Evolutionary conservation across 148 eudicot species (phyloP), one percentile per base, ranked within the genome.

Genomic region (Diospyros lotus): DNA sequence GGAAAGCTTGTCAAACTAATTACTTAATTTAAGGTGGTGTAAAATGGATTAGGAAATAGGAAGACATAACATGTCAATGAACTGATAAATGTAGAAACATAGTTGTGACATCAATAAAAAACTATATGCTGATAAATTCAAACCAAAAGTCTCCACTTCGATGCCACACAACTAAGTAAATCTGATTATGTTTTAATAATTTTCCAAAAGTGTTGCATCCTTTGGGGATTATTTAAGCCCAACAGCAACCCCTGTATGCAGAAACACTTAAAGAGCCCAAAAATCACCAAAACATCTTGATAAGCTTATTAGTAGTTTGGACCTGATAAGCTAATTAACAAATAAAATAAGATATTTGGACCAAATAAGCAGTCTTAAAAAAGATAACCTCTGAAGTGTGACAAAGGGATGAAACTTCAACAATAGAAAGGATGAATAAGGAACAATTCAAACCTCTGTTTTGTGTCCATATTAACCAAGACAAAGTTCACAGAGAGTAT

Each of bases 401-500:
- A 13, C 3, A 55, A n/a, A n/a, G 5, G 28, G 13, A 43, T 66
- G 39, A 4, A 42, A 44, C 59, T 71, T 58, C 3, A 56, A 66
- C 42, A 12, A 51, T 44, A 44, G 18, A 50, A 58, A 69, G 45
- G 15, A 48, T 18, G 44, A 69, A 42, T 18, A 56, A 69, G 44
- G 45, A 41, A 44, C 15, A 15, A 64, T 63, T 72, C 90, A 59
- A 56, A 93, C 98, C 96, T 88, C 78, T 74, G 82, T 40, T 84
- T 83, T 63, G 90, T 83, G 1, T 78, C 83, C 14, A 85, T 72
- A 81, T 95, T 95, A 73, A 82, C 80, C 82, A 95, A 79, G 64
- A 79, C 85, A 75, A 78, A 78, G 69, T 95, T 90, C 64, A 89
- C 96, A 12, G 82, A 68, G 73, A 95, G 87, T 73, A 95, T 90